Base-by-base conservation (phyloP, 345 rosid genomes). In the Sonneratia caseolaris region DNA sequence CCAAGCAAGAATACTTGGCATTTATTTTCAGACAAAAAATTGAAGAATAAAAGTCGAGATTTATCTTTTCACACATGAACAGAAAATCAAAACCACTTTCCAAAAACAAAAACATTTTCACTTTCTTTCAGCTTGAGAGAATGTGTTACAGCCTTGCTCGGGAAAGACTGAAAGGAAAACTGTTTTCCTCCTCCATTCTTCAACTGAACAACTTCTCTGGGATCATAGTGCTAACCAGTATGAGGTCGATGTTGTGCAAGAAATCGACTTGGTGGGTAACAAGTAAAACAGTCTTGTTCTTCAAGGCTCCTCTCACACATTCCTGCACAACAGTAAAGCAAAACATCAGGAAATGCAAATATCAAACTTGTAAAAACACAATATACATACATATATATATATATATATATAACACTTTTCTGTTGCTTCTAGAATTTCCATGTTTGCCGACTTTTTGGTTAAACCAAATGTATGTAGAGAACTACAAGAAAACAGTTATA, bases 251-350 rank as follows among this genome's bases (percentile, higher is more conserved):
- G 70, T 90, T 91, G 73, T 87, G 90, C 83, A 94, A 82, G 87
- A 94, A 94, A 81, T 94, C 98, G 18, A 94, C 96, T 87, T 94
- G 97, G 74, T 94, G 98, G 4, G 96, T 94, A 55, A 94, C 98
- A 18, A 91, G 96, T 76, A 94, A 76, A 72, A 94, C 69, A 42
- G 98, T 91, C 84, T 94, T 94, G 75, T 83, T 88, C 77, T 84
- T 91, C 43, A 94, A 79, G 76, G 83, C 93, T 76, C 98, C 91
- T 77, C 97, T 88, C 13, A 91, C 89, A 73, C 98, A 94, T 79
- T 94, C 84, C 98, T 93, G 81, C 73, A 75, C 43, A 71, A 69
- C 42, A 24, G 70, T 19, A 64, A 72, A 24, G 37, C 66, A 19
- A 37, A 35, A 65, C 48, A 37, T 66, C 32, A 8, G 10, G 37